Evolutionary conservation across 140 eudicot genomes (phyloP), one percentile per base, ranked within the genome.

Genomic region (Oenanthe javanica): DNA sequence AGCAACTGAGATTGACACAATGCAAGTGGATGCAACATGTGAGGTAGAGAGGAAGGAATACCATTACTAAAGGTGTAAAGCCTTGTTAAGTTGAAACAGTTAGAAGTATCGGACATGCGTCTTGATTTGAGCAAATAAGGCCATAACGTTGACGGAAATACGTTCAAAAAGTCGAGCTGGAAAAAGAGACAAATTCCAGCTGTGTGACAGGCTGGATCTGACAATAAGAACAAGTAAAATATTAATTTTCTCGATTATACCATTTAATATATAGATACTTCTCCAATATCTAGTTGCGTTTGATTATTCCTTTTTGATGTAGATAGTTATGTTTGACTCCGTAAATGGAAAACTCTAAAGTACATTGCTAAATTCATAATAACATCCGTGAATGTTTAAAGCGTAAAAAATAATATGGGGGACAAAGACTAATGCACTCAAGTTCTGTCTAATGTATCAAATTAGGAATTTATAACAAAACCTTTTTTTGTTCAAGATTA

Each of bases 171-270:
- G 51, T 77, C 70, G 79, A 77, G 81, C 71, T 79, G 84, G 77
- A 80, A 79, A 74, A 61, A 81, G 50, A 72, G 67, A 81, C 86
- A 83, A 74, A 82, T 82, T 79, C 88, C 83, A 82, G 84, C 89
- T 82, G 54, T 75, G 80, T 72, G 76, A 82, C 88, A 84, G 76
- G 66, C 80, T 82, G 83, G 75, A 77, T 77, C 74, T 78, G 79
- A 59, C 66, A 70, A 49, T 57, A 57, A 48, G 80, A 25, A 47
- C 78, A 85, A 71, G 82, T 77, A 66, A 63, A 63, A 9, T 23
- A 23, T 49, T 1, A 79, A 81, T 11, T 81, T 66, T 38, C 12
- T 18, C 21, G 79, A 49, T 52, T 76, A 70, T 13, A 66, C 66
- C 72, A 48, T 72, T n/a, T 42, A 42, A 43, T 40, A 57, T 45